A percentile compares a stretch with the other conserved stretches of the same genome.
phyloP scores from a whole-genome alignment of 768 basidiomycete species.

The Suillus americanus region DNA sequence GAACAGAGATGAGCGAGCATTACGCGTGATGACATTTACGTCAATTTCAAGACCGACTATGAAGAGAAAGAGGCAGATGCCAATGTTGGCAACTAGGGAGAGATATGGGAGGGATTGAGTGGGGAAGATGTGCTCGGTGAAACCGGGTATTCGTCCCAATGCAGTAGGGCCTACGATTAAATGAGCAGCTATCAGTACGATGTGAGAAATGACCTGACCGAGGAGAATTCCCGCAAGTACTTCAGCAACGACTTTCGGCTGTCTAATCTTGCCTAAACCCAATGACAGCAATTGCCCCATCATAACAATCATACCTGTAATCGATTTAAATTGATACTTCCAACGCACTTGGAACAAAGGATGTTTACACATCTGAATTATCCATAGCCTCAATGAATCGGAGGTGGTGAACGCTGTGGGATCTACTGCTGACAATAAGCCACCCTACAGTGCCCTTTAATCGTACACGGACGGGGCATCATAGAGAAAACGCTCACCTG shows the following conservation, averaged over 20 bases:
- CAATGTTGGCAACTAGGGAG: constrained; percentile 86
- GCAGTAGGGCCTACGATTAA: constrained; percentile 41
- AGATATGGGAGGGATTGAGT: constrained; percentile 67
- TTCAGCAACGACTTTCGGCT: constrained; percentile 85
- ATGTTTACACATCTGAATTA: constrained; percentile 70
- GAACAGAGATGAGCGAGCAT: constrained; percentile 60
- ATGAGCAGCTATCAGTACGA: constrained; percentile 38
- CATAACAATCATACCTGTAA: constrained; percentile 74
- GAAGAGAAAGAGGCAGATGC: constrained; percentile 86
- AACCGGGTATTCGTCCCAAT: constrained; percentile 85
- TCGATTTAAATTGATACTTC: neutral
- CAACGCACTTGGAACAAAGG: neutral
- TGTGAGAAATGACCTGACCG: constrained; percentile 37
- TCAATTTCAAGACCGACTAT: constrained; percentile 96
- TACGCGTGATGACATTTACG: constrained; percentile 70
- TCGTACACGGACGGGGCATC: no score
- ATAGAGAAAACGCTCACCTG: neutral
- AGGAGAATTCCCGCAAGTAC: constrained; percentile 87
- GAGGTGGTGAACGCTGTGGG: constrained; percentile 60
- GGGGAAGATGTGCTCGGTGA: constrained; percentile 86
- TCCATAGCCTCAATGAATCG: constrained; percentile 78
- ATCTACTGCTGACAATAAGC: constrained; percentile 72
- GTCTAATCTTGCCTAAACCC: constrained; percentile 67
- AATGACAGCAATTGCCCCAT: constrained; percentile 76
- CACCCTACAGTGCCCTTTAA: constrained; percentile 48